A percentile compares a stretch with the other conserved stretches of the same genome.
phyloP scores from a whole-genome alignment of 2,329 filamentous ascomycete species.

The Keithomyces neogunnii region DNA sequence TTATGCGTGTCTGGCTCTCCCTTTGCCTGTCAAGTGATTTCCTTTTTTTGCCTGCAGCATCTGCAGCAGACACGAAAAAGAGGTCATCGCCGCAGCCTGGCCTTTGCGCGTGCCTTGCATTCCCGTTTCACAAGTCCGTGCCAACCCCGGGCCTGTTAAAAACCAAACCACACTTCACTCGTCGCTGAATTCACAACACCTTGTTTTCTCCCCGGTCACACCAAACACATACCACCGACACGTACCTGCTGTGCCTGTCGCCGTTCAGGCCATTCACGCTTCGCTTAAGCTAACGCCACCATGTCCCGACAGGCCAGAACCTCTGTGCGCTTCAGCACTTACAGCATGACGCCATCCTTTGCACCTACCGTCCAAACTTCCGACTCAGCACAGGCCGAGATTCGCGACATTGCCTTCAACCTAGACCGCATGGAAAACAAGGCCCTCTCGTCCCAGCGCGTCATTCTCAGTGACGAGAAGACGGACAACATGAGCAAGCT shows the following conservation, averaged over 20 bases:
- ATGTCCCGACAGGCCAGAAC: conserved; percentile 35
- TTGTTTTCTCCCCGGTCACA: too few species aligned
- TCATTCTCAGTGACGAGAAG: conserved; percentile 67
- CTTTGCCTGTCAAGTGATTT: conserved; percentile 3
- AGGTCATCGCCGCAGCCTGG: neutral
- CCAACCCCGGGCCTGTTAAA: neutral
- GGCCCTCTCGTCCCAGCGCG: conserved; percentile 69
- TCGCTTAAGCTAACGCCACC: conserved; percentile 4
- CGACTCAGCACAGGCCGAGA: conserved; percentile 49
- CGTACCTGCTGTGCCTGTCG: too few species aligned
- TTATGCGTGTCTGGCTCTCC: conserved; percentile 7
- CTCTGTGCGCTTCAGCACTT: conserved; percentile 51
- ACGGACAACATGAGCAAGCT: conserved; percentile 75
- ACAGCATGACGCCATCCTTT: conserved; percentile 53
- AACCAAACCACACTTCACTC: too few species aligned
- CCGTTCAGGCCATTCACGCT: neutral
- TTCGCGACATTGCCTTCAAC: conserved; percentile 64
- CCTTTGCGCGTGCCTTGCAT: conserved; percentile 4
- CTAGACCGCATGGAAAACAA: conserved; percentile 87
- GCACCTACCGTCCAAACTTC: conserved; percentile 45
- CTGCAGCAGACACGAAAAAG: neutral
- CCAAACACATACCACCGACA: too few species aligned
- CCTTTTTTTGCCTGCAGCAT: neutral
- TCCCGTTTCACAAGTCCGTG: conserved; percentile 1
- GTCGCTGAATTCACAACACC: too few species aligned